Conservation (phyloP, 495 filamentous ascomycete species). For the Talaromyces ruber region DNA sequence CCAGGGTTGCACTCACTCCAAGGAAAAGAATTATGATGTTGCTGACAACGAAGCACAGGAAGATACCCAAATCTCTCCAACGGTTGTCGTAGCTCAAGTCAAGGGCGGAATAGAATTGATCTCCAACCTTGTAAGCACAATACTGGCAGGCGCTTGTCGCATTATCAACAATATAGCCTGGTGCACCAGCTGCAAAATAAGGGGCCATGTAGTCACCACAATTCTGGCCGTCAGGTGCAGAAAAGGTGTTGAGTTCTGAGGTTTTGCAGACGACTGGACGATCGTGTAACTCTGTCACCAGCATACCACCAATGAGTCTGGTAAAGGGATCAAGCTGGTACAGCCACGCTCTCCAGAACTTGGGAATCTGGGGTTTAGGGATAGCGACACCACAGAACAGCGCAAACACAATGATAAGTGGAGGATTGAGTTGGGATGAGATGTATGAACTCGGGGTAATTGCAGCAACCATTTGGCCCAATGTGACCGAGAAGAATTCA, state of each 20-base stretch:
- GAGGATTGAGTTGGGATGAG: constrained; percentile 64
- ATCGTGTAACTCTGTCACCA: constrained; percentile 64
- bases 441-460: constrained; percentile 65
- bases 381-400: constrained; percentile 77
- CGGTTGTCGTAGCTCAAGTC: constrained; percentile 54
- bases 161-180: constrained; percentile 57
- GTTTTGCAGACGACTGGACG: constrained; percentile 48
- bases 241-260: constrained; percentile 53
- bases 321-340: constrained; percentile 82
- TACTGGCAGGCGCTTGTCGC: constrained; percentile 59
- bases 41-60: constrained; percentile 39
- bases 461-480: constrained; percentile 61
- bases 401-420: constrained; percentile 43
- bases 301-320: constrained; percentile 69
- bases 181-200: constrained; percentile 55
- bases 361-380: constrained; percentile 63
- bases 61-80: constrained; percentile 77
- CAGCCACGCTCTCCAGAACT: constrained; percentile 73
- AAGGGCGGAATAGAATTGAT: constrained; percentile 65
- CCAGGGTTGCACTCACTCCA: constrained; percentile 26
- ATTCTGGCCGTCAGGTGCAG: constrained; percentile 47
- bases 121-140: constrained; percentile 57
- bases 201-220: constrained; percentile 68
- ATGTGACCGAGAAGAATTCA: constrained; percentile 66
- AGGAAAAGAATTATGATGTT: constrained; percentile 60